Percentiles rank a stretch among this genome's conserved stretches.
phyloP scores from a whole-genome alignment of 805 yeast genomes.

The Wickerhamiella nectarea region DNA sequence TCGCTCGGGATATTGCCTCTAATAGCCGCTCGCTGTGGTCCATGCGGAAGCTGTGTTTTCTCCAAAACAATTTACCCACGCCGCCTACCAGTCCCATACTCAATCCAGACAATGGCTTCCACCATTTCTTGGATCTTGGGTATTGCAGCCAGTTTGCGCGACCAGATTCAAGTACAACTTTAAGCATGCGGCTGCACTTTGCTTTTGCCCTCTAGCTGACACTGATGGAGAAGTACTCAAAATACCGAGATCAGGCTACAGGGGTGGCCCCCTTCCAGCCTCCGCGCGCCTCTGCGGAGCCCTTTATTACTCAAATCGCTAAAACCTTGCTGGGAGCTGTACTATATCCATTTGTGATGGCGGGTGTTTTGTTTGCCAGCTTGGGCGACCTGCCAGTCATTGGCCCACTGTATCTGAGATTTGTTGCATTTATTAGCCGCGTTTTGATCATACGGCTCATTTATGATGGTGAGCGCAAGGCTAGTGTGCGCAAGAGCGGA shows the following conservation, averaged over 20 bases:
- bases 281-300: background rate
- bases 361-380: constrained; percentile 2
- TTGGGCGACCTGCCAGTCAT: constrained; percentile 1
- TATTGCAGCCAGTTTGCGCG: constrained; percentile 27
- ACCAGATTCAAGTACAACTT: constrained; percentile 42
- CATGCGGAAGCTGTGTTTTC: constrained; percentile 51
- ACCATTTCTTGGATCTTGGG: constrained; percentile 43
- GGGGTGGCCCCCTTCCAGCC: constrained; percentile 74
- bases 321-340: constrained; percentile 60
- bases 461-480: constrained; percentile 37
- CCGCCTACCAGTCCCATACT: constrained; percentile 56
- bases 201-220: background rate
- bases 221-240: constrained; percentile 67
- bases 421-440: constrained; percentile 8
- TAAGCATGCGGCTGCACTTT: constrained; percentile 32
- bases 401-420: background rate
- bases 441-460: constrained; percentile 21
- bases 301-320: background rate
- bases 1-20: constrained; percentile 46
- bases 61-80: constrained; percentile 46
- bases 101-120: constrained; percentile 57
- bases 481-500: constrained; percentile 27
- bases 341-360: constrained; percentile 42
- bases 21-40: constrained; percentile 52
- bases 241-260: constrained; percentile 78